These are phyloP conservation scores for Panicum virgatum DNA, from an alignment of 202 grass and related monocot genomes.

Conservation along the genomic window DNA sequence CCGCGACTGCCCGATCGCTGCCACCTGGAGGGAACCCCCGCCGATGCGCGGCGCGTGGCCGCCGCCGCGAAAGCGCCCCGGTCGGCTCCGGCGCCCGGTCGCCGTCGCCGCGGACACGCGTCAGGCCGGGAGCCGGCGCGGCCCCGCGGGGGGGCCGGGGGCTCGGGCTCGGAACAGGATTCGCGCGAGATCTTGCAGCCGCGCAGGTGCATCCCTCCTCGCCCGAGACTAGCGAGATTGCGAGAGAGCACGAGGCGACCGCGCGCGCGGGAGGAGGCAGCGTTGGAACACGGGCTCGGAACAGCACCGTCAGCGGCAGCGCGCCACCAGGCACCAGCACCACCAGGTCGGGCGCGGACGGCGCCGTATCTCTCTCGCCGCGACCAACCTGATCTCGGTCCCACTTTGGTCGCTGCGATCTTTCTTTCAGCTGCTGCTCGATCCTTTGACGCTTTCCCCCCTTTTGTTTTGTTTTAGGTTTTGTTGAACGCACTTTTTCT, in stretches of 20 bases:
- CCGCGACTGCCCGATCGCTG: conserved; percentile 5
- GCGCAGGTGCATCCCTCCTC: conserved; percentile 46
- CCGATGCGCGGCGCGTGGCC: conserved; percentile 7
- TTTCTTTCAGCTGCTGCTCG: not conserved
- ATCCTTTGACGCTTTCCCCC: not conserved
- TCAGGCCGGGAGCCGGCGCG: not conserved
- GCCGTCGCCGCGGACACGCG: conserved; percentile 28
- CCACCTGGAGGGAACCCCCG: not conserved
- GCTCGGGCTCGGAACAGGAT: conserved; percentile 24
- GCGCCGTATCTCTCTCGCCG: conserved; percentile 39
- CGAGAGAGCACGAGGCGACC: not conserved
- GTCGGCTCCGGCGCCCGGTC: not conserved
- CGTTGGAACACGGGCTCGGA: conserved; percentile 34
- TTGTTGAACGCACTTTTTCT: not conserved
- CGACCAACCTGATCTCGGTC: conserved; percentile 33
- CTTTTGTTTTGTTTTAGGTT: conserved; percentile 14
- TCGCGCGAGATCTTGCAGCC: conserved; percentile 27
- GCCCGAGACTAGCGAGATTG: not conserved
- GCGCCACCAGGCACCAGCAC: not conserved
- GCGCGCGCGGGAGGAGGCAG: not conserved
- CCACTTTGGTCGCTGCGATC: not conserved
- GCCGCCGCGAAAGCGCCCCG: not conserved
- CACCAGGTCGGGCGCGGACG: not conserved
- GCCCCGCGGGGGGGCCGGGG: not conserved
- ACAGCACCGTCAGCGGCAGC: not conserved